These are phyloP conservation scores for Podila epigama DNA, from an alignment of 192 early-diverging fungal species.

Conservation along the genomic window DNA sequence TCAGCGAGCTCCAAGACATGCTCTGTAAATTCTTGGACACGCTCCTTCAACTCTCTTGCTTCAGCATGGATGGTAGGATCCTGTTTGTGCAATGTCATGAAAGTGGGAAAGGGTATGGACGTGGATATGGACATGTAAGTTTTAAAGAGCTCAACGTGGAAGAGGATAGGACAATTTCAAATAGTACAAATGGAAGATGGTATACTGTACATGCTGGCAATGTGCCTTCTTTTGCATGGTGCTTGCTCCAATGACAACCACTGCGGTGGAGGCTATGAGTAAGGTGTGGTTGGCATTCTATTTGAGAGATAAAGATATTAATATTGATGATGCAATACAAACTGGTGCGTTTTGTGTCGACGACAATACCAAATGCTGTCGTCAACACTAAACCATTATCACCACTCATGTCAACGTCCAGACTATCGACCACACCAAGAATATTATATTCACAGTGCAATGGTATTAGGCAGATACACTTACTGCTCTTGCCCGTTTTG, in stretches of 20 bases:
- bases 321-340: no score
- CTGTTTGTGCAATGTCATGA: conserved; percentile 1
- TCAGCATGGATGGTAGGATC: conserved; percentile 18
- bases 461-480: neutral
- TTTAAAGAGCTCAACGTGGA: neutral
- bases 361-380: no score
- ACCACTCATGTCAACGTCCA: no score
- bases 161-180: no score
- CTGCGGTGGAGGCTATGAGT: conserved; percentile 12
- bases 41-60: conserved; percentile 29
- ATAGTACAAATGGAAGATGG: neutral
- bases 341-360: no score
- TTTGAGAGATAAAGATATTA: neutral
- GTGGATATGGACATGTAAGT: neutral
- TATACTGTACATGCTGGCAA: conserved; percentile 33
- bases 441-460: neutral
- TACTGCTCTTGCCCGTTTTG: neutral
- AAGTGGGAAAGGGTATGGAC: neutral
- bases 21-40: conserved; percentile 39
- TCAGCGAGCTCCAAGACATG: conserved; percentile 34
- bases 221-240: conserved; percentile 1
- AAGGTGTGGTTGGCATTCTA: neutral
- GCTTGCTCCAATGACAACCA: neutral
- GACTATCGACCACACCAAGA: no score
- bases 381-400: no score